Conservation (phyloP, 2,329 filamentous ascomycete genomes). For the Ophiostoma angusticollis region DNA sequence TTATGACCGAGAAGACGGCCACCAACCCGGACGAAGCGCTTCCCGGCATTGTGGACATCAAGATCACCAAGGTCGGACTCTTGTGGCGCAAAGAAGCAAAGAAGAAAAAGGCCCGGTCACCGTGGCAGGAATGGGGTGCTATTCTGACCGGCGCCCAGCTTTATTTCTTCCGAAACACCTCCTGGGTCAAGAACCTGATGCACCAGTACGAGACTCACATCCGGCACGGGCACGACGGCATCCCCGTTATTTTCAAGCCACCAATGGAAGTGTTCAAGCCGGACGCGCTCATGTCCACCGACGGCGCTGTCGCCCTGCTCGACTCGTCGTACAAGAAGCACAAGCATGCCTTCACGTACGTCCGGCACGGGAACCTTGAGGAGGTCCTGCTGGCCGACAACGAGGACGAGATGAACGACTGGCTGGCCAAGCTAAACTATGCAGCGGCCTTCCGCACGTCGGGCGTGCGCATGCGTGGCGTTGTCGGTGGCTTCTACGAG, state of each 20-base stretch:
- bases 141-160: slow-evolving; percentile 93
- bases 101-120: slow-evolving; percentile 85
- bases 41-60: slow-evolving; percentile 91
- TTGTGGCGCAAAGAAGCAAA: slow-evolving; percentile 91
- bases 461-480: slow-evolving; percentile 78
- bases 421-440: slow-evolving; percentile 92
- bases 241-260: slow-evolving; percentile 78
- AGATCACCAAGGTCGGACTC: slow-evolving; percentile 88
- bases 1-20: slow-evolving; percentile 77
- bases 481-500: slow-evolving; percentile 74
- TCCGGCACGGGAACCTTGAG: slow-evolving; percentile 74
- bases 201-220: slow-evolving; percentile 75
- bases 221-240: slow-evolving; percentile 61
- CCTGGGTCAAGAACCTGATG: slow-evolving; percentile 85
- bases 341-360: slow-evolving; percentile 87
- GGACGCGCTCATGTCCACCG: slow-evolving; percentile 83
- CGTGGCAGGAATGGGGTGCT: slow-evolving; percentile 98
- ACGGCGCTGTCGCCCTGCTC: slow-evolving; percentile 77
- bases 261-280: slow-evolving; percentile 87
- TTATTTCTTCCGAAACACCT: slow-evolving; percentile 88
- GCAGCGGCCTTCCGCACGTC: slow-evolving; percentile 87
- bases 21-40: slow-evolving; percentile 77
- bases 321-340: slow-evolving; percentile 87
- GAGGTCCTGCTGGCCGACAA: slow-evolving; percentile 85
- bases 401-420: slow-evolving; percentile 89